Evolutionary conservation across 2,329 filamentous ascomycete genomes (phyloP), one percentile per base, ranked within the genome.

Genomic region (Trichoderma oligosporum): DNA sequence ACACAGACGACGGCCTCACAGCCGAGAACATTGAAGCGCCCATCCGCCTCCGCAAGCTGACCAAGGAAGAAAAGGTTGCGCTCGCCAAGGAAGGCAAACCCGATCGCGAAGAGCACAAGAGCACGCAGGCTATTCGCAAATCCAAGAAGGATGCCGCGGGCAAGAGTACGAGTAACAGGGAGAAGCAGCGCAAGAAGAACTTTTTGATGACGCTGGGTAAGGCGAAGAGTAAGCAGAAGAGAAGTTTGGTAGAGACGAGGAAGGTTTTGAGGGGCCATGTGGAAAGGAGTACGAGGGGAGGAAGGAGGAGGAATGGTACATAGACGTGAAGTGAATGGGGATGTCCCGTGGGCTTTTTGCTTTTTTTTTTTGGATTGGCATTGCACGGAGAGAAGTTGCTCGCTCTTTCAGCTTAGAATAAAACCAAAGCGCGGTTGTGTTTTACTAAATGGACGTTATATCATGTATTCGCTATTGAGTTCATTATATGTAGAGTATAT

Each of bases 181-280:
- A 99, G 79, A 99, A 99, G 83, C 85, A 89, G 39, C 81, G 93
- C 65, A 91, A 90, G 82, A 99, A 99, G 88, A 99, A 99, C 74
- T 96, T 99, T 75, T 71, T 99, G 67, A 99, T 99, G 94, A 97
- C 93, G 36, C 76, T 99, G 60, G 90, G 93, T 59, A 97, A 99
- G 79, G 94, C 94, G 9, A 95, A 94, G 80, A 83, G 82, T 64
- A 99, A 97, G 81, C 88, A 94, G 68, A 97, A 97, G 86, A 83
- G 92, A 68, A 96, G 91, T 82, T 76, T 99, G 73, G 84, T 89
- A 11, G 87, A 97, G 74, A 91, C 91, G 62, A 84, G 83, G 68
- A 91, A 87, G 75, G 84, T 91, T 33, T 74, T 97, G 63, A 87
- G 83, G 70, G 88, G 85, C 2, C 93, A 97, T 73, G 81, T 93